phyloP scores from a whole-genome alignment of 2,329 filamentous ascomycete species.

The Botrytis fragariae region DNA sequence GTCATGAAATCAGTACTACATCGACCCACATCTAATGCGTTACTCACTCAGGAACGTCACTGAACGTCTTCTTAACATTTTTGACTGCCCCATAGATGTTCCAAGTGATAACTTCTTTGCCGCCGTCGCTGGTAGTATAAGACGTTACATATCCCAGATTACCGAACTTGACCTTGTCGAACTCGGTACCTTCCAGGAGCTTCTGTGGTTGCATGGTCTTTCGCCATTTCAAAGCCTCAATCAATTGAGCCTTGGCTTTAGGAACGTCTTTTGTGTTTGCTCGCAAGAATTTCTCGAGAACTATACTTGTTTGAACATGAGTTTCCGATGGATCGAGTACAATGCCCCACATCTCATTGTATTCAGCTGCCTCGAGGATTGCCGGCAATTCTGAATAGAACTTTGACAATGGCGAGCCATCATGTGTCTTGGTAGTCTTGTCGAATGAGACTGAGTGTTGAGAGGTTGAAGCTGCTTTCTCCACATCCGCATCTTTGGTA shows the following conservation, averaged over 20 bases:
- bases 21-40: not conserved
- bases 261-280: conserved; percentile 77
- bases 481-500: conserved; percentile 6
- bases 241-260: conserved; percentile 75
- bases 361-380: conserved; percentile 55
- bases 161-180: conserved; percentile 67
- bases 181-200: conserved; percentile 59
- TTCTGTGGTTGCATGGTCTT: conserved; percentile 70
- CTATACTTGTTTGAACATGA: conserved; percentile 74
- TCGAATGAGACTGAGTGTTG: conserved; percentile 16
- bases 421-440: conserved; percentile 16
- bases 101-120: conserved; percentile 74
- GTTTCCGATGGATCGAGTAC: conserved; percentile 48
- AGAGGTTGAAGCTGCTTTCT: conserved; percentile 6
- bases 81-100: conserved; percentile 91
- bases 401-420: conserved; percentile 45
- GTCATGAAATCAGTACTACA: not conserved
- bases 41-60: conserved; percentile 73
- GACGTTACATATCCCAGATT: conserved; percentile 78
- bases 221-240: conserved; percentile 78
- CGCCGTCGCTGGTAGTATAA: conserved; percentile 52
- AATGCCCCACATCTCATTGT: conserved; percentile 87
- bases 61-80: conserved; percentile 77
- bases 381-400: conserved; percentile 58
- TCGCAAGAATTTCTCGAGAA: conserved; percentile 90